Evolutionary conservation across 129 eudicot genomes (phyloP), one percentile per base, ranked within the genome.

Genomic region (Helianthus tuberosus): DNA sequence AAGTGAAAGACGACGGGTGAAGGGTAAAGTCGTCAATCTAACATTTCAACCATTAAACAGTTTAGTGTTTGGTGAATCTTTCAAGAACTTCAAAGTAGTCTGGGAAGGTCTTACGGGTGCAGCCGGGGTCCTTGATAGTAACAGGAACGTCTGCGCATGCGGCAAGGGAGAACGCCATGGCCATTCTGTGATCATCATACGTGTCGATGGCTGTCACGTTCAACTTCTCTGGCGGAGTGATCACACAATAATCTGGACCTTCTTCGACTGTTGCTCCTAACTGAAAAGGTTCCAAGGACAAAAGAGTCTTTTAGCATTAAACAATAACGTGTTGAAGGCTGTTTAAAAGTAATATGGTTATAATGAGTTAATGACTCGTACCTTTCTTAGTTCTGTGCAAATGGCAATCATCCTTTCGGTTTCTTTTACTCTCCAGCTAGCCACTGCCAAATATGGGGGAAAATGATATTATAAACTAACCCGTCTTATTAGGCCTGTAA

Each of bases 351-450:
- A 13, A 46, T 20, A 38, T 12, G 32, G 73, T n/a, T 47, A 50
- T 10, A 29, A 68, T 44, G 36, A 46, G 66, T 60, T 10, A 29
- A 68, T 44, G 36, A 46, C 69, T 60, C 35, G 43, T 32, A 60
- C 5, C 35, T 94, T 94, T 84, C 96, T 79, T 49, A 94, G 89
- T 84, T 94, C 97, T 66, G 97, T 90, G 86, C 98, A 94, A 73
- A 94, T 94, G 76, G 98, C 98, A 77, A 94, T 90, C 98, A 94
- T 94, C 60, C 98, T 77, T 82, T 90, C 98, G 5, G 98, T 90
- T 82, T 94, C 97, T 86, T 94, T 94, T 47, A 94, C 98, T 78
- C 97, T 90, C 97, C 98, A 94, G 88, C 98, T 94, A 83, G 98
- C 97, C 80, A 94, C 98, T 94, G 85, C 64, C 67, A 76, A 59